Evolutionary conservation across 257 asterid genomes (phyloP).

Genomic region (Penstemon newberryi): DNA sequence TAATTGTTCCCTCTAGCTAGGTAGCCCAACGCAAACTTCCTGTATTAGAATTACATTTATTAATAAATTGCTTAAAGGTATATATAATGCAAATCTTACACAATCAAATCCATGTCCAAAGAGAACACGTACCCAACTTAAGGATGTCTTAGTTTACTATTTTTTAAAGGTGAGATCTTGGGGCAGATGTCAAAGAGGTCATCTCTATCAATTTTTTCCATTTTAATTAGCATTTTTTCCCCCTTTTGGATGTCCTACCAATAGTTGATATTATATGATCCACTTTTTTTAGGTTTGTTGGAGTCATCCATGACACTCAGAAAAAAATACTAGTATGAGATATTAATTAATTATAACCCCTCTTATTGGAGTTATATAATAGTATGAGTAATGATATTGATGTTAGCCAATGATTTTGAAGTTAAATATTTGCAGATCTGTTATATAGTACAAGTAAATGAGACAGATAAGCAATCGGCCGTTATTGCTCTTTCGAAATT

Average conservation of each 20-base stretch:
- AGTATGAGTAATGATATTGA: conserved; percentile 45
- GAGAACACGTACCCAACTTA: conserved; percentile 33
- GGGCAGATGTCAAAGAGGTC: conserved; percentile 39
- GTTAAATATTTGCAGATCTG: conserved; percentile 15
- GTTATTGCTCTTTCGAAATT: no score
- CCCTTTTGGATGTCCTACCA: conserved; percentile 22
- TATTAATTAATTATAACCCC: conserved; percentile 16
- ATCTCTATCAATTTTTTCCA: conserved; percentile 41
- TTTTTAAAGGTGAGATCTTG: conserved; percentile 31
- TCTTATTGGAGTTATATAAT: conserved; percentile 21
- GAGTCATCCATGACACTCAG: conserved; percentile 69
- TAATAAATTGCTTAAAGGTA: not conserved
- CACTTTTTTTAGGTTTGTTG: conserved; percentile 45
- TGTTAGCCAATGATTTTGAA: conserved; percentile 44
- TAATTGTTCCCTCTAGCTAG: no score
- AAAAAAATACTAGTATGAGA: conserved; percentile 27
- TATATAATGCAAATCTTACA: conserved; percentile 29
- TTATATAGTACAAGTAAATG: no score
- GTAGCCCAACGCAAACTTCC: not conserved
- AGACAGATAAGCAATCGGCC: no score
- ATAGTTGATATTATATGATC: not conserved
- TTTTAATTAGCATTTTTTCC: conserved; percentile 20
- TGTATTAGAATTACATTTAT: not conserved
- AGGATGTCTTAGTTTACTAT: conserved; percentile 21
- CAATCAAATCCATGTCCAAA: conserved; percentile 28